Base-by-base conservation (phyloP, 495 filamentous ascomycete species). In the Aspergillus bridgeri region DNA sequence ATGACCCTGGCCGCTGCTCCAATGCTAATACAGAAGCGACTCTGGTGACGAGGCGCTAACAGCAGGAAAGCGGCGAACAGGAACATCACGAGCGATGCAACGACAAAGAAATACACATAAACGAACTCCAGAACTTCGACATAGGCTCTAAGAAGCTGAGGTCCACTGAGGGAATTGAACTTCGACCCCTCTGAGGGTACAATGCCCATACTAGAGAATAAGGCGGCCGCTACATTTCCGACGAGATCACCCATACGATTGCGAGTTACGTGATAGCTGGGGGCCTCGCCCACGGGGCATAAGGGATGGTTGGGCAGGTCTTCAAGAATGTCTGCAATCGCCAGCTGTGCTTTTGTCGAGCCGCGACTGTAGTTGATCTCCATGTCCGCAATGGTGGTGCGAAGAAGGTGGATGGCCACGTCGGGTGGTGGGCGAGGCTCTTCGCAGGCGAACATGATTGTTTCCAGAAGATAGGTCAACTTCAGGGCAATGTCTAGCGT, bases 191-290 rank as follows among this genome's bases (percentile, higher is more conserved):
- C 68, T 9, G 70, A 62, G 7, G 69, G 73, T 9, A 65, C 67
- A 18, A 76, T 72, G 6, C 68, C 69, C 73, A 78, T 78, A 50
- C 69, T 78, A 9, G 73, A 72, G 52, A 78, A 75, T 0, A 75
- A 62, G 18, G 73, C 73, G 1, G 73, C 74, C 6, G 73, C 76
- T 15, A 78, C 73, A 42, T 78, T 78, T 15, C 72, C 71, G 19
- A 74, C 65, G 17, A 75, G 62, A 38, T 73, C 63, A 42, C 64
- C 67, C 29, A 72, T 60, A 24, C 64, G 56, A 33, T 72, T 64
- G 15, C 64, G 55, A 8, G 63, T 70, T 43, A 69, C 59, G n/a
- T 57, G 43, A 24, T 65, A 69, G 42, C 44, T 43, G 47, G 50
- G 38, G 27, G 62, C 60, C 22, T 53, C 57, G 33, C 57, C 53